Percentiles rank a stretch among this genome's conserved stretches.
These are phyloP conservation scores for Boechera divaricarpa DNA, from an alignment of 345 rosid species.

Conservation along the genomic window DNA sequence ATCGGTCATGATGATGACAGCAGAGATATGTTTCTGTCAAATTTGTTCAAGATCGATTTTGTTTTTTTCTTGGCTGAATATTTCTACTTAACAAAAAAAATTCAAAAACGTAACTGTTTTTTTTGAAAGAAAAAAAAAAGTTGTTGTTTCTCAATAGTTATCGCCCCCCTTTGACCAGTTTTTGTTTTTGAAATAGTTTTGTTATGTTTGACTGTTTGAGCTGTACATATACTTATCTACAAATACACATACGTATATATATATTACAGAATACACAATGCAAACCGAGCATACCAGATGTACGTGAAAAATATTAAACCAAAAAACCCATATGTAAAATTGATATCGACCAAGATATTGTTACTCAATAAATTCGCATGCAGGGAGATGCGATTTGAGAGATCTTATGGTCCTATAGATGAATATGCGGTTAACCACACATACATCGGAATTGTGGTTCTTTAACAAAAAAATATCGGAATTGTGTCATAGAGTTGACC, in stretches of 20 bases:
- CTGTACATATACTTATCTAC: constrained; percentile 1
- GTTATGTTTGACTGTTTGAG: constrained; percentile 1
- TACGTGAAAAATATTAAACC: too few relatives aligned
- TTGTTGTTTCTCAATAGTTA: constrained; percentile 15
- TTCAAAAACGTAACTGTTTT: constrained; percentile 20
- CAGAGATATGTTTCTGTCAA: constrained; percentile 3
- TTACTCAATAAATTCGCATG: too few relatives aligned
- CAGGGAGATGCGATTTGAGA: too few relatives aligned
- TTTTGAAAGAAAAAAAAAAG: constrained; percentile 11
- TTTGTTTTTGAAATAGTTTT: constrained; percentile 14
- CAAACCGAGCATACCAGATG: neutral
- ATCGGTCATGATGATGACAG: constrained; percentile 14
- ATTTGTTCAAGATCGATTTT: neutral
- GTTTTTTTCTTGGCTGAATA: neutral
- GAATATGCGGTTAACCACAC: too few relatives aligned
- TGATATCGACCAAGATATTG: too few relatives aligned
- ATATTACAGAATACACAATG: neutral
- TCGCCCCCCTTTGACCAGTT: constrained; percentile 5
- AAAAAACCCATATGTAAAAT: too few relatives aligned
- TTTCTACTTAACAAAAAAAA: neutral
- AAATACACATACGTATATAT: neutral
- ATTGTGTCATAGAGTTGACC: too few relatives aligned
- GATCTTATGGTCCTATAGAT: too few relatives aligned
- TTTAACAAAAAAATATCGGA: too few relatives aligned
- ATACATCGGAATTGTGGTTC: too few relatives aligned